Conservation (phyloP, 139 green algal genomes). For the Chlorella sp. region DNA sequence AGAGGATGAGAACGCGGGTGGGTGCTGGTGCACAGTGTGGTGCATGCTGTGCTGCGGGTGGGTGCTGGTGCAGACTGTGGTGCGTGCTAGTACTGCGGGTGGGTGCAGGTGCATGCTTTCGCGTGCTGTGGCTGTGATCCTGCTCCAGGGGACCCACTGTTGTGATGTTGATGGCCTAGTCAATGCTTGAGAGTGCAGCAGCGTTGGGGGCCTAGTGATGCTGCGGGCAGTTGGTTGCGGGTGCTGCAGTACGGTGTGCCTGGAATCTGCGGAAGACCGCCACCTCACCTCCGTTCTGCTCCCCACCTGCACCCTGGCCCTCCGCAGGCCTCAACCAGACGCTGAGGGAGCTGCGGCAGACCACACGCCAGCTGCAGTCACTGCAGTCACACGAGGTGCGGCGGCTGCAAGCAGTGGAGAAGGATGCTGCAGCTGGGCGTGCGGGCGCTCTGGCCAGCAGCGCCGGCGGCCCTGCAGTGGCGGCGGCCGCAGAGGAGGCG, state of each 20-base stretch:
- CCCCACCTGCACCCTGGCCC: not conserved
- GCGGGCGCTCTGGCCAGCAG: not conserved
- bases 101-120: not conserved
- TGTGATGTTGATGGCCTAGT: too few species aligned
- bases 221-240: too few species aligned
- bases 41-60: too few species aligned
- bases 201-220: too few species aligned
- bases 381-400: slow-evolving; percentile 34
- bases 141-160: too few species aligned
- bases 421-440: not conserved
- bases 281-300: too few species aligned
- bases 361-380: slow-evolving; percentile 40
- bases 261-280: too few species aligned
- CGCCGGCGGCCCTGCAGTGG: not conserved
- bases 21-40: not conserved
- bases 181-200: too few species aligned
- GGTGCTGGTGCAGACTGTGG: not conserved
- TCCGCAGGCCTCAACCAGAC: slow-evolving; percentile 42
- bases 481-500: not conserved
- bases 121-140: not conserved
- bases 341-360: slow-evolving; percentile 46
- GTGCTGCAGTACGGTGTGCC: too few species aligned
- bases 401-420: slow-evolving; percentile 23
- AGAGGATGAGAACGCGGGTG: slow-evolving; percentile 48
- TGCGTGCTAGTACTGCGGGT: not conserved